These are phyloP conservation scores for Phytophthora sp. DNA, from an alignment of 352 stramenopile genomes.

Conservation along the genomic window DNA sequence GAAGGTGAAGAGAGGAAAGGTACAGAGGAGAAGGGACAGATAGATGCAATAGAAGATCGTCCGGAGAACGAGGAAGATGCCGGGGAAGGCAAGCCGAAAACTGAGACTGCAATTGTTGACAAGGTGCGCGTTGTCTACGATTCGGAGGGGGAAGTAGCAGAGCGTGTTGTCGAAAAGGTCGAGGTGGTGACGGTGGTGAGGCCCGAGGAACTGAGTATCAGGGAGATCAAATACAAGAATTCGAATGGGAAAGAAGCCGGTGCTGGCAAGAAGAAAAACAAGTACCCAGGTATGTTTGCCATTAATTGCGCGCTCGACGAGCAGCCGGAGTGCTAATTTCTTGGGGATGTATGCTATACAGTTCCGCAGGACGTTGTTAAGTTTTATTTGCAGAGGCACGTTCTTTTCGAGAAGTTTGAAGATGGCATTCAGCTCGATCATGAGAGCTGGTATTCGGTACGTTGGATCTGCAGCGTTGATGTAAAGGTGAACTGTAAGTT, in stretches of 20 bases:
- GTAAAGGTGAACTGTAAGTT: not conserved
- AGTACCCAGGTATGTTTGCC: slow-evolving; percentile 38
- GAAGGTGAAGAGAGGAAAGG: not conserved
- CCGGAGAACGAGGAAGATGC: not conserved
- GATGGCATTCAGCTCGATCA: slow-evolving; percentile 91
- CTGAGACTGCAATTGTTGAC: slow-evolving; percentile 38
- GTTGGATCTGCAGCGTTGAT: slow-evolving; percentile 1
- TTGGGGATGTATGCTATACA: slow-evolving; percentile 11
- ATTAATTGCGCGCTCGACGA: too few relatives aligned
- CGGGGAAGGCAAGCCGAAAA: not conserved
- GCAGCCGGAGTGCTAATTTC: not conserved
- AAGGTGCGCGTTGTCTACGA: slow-evolving; percentile 73
- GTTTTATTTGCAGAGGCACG: slow-evolving; percentile 91
- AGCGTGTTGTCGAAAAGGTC: slow-evolving; percentile 51
- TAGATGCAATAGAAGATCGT: too few relatives aligned
- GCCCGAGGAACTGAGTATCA: slow-evolving; percentile 4
- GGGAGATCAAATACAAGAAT: slow-evolving; percentile 23
- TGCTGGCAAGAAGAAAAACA: slow-evolving; percentile 29
- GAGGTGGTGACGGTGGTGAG: slow-evolving; percentile 25
- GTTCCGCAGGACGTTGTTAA: slow-evolving; percentile 67
- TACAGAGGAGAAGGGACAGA: not conserved
- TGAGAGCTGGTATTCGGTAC: slow-evolving; percentile 93
- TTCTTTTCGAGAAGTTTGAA: slow-evolving; percentile 92
- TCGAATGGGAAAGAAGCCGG: not conserved
- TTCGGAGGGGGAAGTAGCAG: slow-evolving; percentile 63